Evolutionary conservation across 2,329 filamentous ascomycete genomes (phyloP).

Genomic region (Atkinsonella texensis): DNA sequence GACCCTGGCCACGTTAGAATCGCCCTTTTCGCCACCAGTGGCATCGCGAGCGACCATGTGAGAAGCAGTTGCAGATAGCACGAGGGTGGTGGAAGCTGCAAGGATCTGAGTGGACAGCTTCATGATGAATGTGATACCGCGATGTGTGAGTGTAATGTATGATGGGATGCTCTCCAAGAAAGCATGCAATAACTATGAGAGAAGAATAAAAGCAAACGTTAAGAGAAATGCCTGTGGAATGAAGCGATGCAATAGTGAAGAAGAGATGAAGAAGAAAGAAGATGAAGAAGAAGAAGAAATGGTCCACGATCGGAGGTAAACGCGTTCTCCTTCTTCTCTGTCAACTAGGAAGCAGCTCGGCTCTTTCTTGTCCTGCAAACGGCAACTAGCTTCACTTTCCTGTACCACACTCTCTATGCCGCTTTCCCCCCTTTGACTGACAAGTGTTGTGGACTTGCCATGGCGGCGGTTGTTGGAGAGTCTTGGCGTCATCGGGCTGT

Average conservation of each 20-base stretch:
- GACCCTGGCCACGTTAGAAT: constrained; percentile 2
- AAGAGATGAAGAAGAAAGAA: neutral
- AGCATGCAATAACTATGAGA: constrained; percentile 3
- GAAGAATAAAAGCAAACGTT: neutral
- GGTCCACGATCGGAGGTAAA: neutral
- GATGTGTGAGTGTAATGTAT: neutral
- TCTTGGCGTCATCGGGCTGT: neutral
- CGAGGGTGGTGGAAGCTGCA: constrained; percentile 7
- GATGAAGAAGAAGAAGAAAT: neutral
- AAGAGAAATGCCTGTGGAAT: constrained; percentile 1
- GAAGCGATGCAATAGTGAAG: neutral
- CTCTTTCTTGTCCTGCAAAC: neutral
- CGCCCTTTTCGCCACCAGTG: neutral
- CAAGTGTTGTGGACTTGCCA: neutral
- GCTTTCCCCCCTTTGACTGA: neutral
- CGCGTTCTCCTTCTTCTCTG: neutral
- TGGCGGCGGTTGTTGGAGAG: neutral
- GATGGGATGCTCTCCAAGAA: constrained; percentile 1
- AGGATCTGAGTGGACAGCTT: constrained; percentile 5
- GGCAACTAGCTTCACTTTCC: neutral
- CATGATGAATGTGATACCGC: constrained; percentile 8
- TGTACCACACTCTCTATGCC: neutral
- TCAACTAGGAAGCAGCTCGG: neutral
- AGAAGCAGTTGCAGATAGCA: constrained; percentile 7
- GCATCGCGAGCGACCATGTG: neutral